A percentile compares a stretch with the other conserved stretches of the same genome.
phyloP scores from a whole-genome alignment of 2,329 filamentous ascomycete genomes.

The Lasiodiplodia hormozganensis region DNA sequence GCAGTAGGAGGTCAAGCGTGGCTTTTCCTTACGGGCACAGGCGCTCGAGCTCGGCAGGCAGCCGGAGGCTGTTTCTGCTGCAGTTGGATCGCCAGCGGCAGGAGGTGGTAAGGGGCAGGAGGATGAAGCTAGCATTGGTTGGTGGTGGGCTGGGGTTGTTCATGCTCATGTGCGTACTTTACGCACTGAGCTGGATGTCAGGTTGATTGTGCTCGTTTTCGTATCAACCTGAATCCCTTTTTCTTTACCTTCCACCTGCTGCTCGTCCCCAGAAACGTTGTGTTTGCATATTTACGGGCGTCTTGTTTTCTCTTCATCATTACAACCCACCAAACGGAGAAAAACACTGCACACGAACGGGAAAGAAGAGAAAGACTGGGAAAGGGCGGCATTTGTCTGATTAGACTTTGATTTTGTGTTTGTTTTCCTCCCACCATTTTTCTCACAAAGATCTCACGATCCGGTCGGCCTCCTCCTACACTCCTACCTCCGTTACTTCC shows the following conservation, averaged over 20 bases:
- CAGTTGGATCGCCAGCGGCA: constrained; percentile 20
- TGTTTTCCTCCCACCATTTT: neutral
- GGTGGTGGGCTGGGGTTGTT: constrained; percentile 25
- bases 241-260: neutral
- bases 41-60: constrained; percentile 15
- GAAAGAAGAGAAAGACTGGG: constrained; percentile 3
- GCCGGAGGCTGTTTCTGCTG: constrained; percentile 7
- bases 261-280: neutral
- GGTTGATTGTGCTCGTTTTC: constrained; percentile 7
- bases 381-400: constrained; percentile 15
- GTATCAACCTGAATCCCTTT: constrained; percentile 1
- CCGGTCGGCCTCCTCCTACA: neutral
- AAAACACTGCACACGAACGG: neutral
- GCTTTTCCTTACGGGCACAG: constrained; percentile 15
- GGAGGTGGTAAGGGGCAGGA: constrained; percentile 7
- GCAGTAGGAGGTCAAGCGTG: constrained; percentile 13
- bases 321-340: neutral
- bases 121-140: constrained; percentile 12
- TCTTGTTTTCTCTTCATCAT: neutral
- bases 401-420: constrained; percentile 14
- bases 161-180: constrained; percentile 27
- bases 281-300: constrained; percentile 14
- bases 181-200: constrained; percentile 25
- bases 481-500: neutral
- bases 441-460: neutral